Percentiles rank a stretch among this genome's conserved stretches.
Evolutionary conservation across 805 yeast genomes (phyloP).

Genomic region (Kurtzmaniella fragi): DNA sequence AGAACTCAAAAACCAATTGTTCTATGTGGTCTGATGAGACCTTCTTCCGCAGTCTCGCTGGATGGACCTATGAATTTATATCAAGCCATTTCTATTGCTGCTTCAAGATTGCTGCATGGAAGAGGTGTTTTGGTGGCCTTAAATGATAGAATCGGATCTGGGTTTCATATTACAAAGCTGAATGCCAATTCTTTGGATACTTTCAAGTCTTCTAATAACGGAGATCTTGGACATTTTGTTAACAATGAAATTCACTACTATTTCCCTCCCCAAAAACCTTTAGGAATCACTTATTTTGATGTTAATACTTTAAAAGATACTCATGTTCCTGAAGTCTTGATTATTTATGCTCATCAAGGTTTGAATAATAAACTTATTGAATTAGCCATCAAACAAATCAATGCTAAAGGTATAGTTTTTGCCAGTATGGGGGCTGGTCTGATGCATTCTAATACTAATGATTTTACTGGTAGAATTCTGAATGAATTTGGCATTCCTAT

Average conservation of each 20-base stretch:
- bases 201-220: slow-evolving; percentile 63
- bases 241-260: slow-evolving; percentile 61
- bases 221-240: slow-evolving; percentile 66
- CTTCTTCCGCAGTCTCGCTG: slow-evolving; percentile 62
- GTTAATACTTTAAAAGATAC: slow-evolving; percentile 20
- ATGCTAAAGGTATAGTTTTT: slow-evolving; percentile 51
- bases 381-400: slow-evolving; percentile 40
- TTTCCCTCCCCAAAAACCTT: slow-evolving; percentile 57
- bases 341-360: slow-evolving; percentile 60
- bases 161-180: slow-evolving; percentile 64
- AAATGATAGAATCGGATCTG: slow-evolving; percentile 65
- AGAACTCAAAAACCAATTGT: slow-evolving; percentile 51
- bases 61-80: slow-evolving; percentile 73
- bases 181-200: slow-evolving; percentile 69
- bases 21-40: slow-evolving; percentile 72
- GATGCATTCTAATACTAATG: slow-evolving; percentile 46
- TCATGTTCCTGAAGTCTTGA: slow-evolving; percentile 44
- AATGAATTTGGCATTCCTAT: slow-evolving; percentile 43
- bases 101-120: slow-evolving; percentile 43
- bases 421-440: slow-evolving; percentile 76
- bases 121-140: slow-evolving; percentile 62
- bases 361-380: slow-evolving; percentile 45
- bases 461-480: slow-evolving; percentile 34
- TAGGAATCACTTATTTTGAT: slow-evolving; percentile 41
- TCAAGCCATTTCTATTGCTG: slow-evolving; percentile 63